Percentiles rank a stretch among this genome's conserved stretches.
These are phyloP conservation scores for Tanacetum coccineum DNA, from an alignment of 129 eudicot genomes.

Conservation along the genomic window DNA sequence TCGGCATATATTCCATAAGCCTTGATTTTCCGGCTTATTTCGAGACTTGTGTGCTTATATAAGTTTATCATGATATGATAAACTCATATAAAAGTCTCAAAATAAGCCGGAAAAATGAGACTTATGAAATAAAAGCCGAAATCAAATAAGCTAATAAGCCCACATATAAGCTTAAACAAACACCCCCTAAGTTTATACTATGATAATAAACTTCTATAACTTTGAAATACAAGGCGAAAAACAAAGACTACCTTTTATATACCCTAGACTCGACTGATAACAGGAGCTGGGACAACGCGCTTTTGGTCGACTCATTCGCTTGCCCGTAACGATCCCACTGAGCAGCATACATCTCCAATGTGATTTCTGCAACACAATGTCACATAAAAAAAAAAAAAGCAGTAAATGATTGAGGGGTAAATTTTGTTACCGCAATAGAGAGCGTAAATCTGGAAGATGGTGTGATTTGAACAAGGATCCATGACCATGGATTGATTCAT, in stretches of 20 bases:
- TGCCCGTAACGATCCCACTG: slow-evolving; percentile 31
- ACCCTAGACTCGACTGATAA: slow-evolving; percentile 40
- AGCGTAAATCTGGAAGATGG: slow-evolving; percentile 49
- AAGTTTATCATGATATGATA: too few species aligned
- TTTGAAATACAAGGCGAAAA: too few species aligned
- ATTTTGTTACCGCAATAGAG: slow-evolving; percentile 46
- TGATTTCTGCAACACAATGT: slow-evolving; percentile 37
- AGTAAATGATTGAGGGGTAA: not conserved
- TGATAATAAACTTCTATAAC: too few species aligned
- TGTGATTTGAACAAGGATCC: slow-evolving; percentile 32
- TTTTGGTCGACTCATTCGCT: slow-evolving; percentile 37
- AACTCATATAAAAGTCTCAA: too few species aligned
- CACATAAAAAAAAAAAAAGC: slow-evolving; percentile 6
- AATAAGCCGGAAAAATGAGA: too few species aligned
- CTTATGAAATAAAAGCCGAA: too few species aligned
- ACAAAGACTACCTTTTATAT: slow-evolving; percentile 50
- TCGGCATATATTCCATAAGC: too few species aligned
- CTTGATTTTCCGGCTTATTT: too few species aligned
- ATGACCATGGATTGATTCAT: slow-evolving; percentile 34
- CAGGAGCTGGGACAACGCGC: slow-evolving; percentile 47
- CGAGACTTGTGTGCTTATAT: too few species aligned
- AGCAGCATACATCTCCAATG: slow-evolving; percentile 27
- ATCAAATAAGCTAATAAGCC: too few species aligned
- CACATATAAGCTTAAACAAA: too few species aligned
- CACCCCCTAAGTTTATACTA: too few species aligned